phyloP scores from a whole-genome alignment of 2,329 filamentous ascomycete genomes.

The Helminthosporium solani region DNA sequence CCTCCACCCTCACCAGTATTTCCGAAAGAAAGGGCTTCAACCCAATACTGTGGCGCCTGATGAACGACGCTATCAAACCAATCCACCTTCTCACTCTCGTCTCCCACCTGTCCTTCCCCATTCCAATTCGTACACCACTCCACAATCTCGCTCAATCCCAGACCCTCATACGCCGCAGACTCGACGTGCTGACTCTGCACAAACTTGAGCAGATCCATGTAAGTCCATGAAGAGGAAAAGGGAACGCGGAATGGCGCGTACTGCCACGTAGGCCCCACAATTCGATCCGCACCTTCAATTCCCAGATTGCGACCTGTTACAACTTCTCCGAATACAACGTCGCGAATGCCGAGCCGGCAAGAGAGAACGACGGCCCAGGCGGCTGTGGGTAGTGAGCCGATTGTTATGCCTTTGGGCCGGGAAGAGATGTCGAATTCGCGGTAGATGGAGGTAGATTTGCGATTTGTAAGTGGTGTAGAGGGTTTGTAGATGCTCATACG shows the following conservation, averaged over 20 bases:
- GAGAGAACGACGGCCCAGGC: constrained; percentile 66
- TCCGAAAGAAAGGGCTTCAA: constrained; percentile 55
- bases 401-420: constrained; percentile 58
- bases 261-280: constrained; percentile 67
- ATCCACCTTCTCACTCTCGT: constrained; percentile 11
- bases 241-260: constrained; percentile 64
- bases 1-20: constrained; percentile 2
- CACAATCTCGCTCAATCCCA: constrained; percentile 41
- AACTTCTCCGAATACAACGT: constrained; percentile 67
- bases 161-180: constrained; percentile 36
- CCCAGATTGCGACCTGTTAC: constrained; percentile 64
- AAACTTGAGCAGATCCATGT: constrained; percentile 33
- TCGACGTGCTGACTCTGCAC: constrained; percentile 41
- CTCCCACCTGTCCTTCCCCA: not conserved
- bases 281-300: constrained; percentile 55
- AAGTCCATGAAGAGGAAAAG: constrained; percentile 52
- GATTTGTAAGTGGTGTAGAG: constrained; percentile 28
- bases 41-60: constrained; percentile 50
- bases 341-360: constrained; percentile 52
- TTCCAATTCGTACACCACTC: constrained; percentile 38
- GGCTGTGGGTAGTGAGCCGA: constrained; percentile 65
- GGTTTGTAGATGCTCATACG: constrained; percentile 47
- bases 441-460: constrained; percentile 31
- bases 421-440: constrained; percentile 42
- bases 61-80: constrained; percentile 45